phyloP scores from a whole-genome alignment of 495 filamentous ascomycete genomes.

The Massariosphaeria phaeospora region DNA sequence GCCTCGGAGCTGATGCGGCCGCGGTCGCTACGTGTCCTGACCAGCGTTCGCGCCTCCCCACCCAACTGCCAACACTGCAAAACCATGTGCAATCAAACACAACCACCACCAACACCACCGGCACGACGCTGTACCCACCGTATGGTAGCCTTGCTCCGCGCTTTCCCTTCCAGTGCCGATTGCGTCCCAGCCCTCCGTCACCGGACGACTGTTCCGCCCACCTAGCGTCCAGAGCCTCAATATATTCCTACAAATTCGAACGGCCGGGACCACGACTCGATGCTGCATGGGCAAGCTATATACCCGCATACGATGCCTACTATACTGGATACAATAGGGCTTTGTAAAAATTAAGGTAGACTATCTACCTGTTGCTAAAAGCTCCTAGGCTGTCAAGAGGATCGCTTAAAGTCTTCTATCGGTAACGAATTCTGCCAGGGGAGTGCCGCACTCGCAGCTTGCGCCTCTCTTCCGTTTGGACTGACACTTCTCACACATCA shows the following conservation, averaged over 20 bases:
- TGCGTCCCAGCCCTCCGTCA: constrained; percentile 9
- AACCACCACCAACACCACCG: background rate
- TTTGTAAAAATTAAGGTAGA: too few species aligned
- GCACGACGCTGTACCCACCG: background rate
- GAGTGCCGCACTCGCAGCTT: background rate
- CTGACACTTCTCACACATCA: constrained; percentile 24
- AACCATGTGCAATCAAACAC: background rate
- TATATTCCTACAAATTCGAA: constrained; percentile 5
- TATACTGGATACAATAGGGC: too few species aligned
- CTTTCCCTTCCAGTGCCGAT: background rate
- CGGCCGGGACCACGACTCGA: too few species aligned
- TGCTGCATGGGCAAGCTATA: too few species aligned
- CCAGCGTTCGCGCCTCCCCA: constrained; percentile 4
- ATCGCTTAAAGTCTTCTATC: too few species aligned
- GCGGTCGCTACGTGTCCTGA: constrained; percentile 5
- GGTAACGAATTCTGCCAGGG: too few species aligned
- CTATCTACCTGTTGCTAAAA: too few species aligned
- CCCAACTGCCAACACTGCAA: too few species aligned
- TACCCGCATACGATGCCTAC: too few species aligned
- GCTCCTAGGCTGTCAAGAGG: too few species aligned
- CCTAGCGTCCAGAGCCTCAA: constrained; percentile 12
- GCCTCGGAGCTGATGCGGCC: too few species aligned
- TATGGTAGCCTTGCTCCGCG: too few species aligned
- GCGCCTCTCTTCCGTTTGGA: constrained; percentile 8
- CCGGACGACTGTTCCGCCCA: background rate